phyloP scores from a whole-genome alignment of 306 rosid genomes.

The Benincasa hispida region DNA sequence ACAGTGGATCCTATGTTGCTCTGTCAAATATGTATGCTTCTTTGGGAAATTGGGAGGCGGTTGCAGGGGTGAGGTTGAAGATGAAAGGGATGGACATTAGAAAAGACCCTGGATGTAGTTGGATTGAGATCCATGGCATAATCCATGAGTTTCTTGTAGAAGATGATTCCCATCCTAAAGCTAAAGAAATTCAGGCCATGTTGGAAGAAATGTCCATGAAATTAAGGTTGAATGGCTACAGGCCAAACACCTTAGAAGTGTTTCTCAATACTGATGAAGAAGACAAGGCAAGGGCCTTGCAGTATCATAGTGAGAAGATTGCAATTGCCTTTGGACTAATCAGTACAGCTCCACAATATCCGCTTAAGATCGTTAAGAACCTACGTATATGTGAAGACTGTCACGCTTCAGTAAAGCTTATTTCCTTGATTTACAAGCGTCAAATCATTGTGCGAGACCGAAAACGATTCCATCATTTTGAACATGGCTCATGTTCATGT shows the following conservation, averaged over 20 bases:
- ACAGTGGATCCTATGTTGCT: conserved; percentile 76
- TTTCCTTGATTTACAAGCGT: conserved; percentile 45
- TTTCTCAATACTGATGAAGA: conserved; percentile 52
- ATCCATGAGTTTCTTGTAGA: conserved; percentile 71
- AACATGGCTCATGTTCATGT: conserved; percentile 65
- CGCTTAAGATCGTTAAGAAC: conserved; percentile 48
- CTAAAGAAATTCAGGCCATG: conserved; percentile 51
- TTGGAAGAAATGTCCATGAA: conserved; percentile 43
- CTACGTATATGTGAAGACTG: conserved; percentile 69
- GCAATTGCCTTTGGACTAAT: conserved; percentile 75
- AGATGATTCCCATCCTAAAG: conserved; percentile 53
- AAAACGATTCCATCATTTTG: conserved; percentile 76
- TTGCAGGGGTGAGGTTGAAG: conserved; percentile 51
- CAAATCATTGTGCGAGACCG: conserved; percentile 50
- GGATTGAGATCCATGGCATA: conserved; percentile 55
- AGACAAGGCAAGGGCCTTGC: conserved; percentile 38
- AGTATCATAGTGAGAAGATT: conserved; percentile 72
- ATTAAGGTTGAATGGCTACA: conserved; percentile 37
- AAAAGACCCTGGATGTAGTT: conserved; percentile 84
- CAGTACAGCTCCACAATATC: conserved; percentile 35
- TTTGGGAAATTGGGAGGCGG: conserved; percentile 55
- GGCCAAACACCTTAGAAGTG: conserved; percentile 44
- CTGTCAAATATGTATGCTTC: conserved; percentile 69
- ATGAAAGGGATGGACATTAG: conserved; percentile 58
- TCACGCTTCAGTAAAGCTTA: conserved; percentile 54